Evolutionary conservation across 345 rosid species (phyloP), one percentile per base, ranked within the genome.

Genomic region (Eucalyptus coolabah): DNA sequence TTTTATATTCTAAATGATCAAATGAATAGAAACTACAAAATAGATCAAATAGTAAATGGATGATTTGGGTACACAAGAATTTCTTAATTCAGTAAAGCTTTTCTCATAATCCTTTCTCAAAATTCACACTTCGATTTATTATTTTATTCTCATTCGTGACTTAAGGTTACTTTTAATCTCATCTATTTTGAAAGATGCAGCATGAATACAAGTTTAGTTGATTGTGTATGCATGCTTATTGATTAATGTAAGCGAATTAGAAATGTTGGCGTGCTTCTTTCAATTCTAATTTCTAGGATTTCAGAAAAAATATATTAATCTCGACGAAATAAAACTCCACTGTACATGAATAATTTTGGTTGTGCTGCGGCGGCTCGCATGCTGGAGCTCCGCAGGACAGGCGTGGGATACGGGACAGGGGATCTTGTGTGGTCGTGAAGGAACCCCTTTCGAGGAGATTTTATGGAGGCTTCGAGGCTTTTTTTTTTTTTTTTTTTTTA

Each of bases 291-390:
- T 50, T 15, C 51, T 50, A 50, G 1, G 51, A 50, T 50, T 14
- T 5, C 5, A 5, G 14, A 14, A 5, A 50, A 1, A 0, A 50
- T 5, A 10, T 50, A 50, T 5, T 5, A 50, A 50, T 50, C 51
- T 50, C 51, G 51, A 50, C 7, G 18, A 50, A 50, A 5, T 53
- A 53, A 18, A 53, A 53, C 56, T 53, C 56, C 1, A 2, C 56
- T 3, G 0, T 19, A 18, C 56, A 53, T 1, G 2, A 53, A 51
- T 51, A 51, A 19, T 18, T 19, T 53, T 19, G 56, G 2, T 53
- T 53, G 56, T 53, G 56, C 56, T 53, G 56, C 24, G 56, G 56
- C 56, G 56, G 56, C 28, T 60, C 67, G 67, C 67, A 60, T 6
- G 72, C 37, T 65, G 72, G 72, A 65, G 72, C 72, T n/a, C 16